phyloP scores from a whole-genome alignment of 2,329 filamentous ascomycete species.

The Lasiodiplodia citricola region DNA sequence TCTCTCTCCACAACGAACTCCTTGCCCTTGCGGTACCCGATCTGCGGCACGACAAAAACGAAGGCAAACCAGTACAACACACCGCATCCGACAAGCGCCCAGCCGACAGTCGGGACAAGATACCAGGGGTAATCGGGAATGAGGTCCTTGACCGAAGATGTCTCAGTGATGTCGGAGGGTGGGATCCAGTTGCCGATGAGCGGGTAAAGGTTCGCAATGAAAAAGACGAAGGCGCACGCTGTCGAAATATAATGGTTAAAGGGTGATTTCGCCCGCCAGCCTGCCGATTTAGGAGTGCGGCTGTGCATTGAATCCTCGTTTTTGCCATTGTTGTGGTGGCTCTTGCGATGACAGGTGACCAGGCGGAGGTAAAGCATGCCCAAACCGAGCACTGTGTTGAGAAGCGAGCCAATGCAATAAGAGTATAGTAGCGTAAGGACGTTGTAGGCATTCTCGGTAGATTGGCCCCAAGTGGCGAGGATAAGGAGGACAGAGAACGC shows the following conservation, averaged over 20 bases:
- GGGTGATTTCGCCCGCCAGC: constrained; percentile 28
- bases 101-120: constrained; percentile 24
- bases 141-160: neutral
- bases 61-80: constrained; percentile 28
- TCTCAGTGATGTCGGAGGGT: constrained; percentile 16
- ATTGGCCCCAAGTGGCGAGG: constrained; percentile 26
- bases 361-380: constrained; percentile 30
- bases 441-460: constrained; percentile 30
- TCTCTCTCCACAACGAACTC: constrained; percentile 29
- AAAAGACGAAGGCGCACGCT: constrained; percentile 26
- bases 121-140: constrained; percentile 27
- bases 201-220: constrained; percentile 27
- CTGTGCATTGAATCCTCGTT: neutral
- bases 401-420: constrained; percentile 29
- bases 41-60: constrained; percentile 24
- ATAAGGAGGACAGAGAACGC: constrained; percentile 31
- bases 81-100: constrained; percentile 25
- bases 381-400: constrained; percentile 29
- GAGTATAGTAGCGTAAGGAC: constrained; percentile 30
- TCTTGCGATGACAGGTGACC: neutral
- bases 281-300: neutral
- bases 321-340: neutral
- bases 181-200: constrained; percentile 30
- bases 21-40: constrained; percentile 29
- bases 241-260: constrained; percentile 29